Evolutionary conservation across 108 stramenopile species (phyloP), one percentile per base, ranked within the genome.

Genomic region (Stephanodiscus triporus): DNA sequence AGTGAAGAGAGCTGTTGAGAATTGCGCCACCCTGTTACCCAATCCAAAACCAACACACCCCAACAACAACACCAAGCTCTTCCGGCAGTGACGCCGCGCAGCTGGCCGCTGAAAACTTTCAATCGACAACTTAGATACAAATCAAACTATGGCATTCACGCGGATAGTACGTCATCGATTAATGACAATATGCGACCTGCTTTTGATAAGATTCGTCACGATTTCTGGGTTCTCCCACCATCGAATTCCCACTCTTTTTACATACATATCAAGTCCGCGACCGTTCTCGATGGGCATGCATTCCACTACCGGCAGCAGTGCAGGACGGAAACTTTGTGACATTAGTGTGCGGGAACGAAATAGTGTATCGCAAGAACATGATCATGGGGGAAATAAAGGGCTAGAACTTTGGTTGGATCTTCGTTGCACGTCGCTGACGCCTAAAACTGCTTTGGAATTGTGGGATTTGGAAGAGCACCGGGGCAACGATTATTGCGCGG

Each of bases 321-420:
- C 23, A 22, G 54, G 23, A 24, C 54, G 24, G 26, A 55, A 7
- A 4, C 20, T 55, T 55, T 11, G 23, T 24, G 2, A 20, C 23
- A 26, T 55, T 1, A 20, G 20, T 50, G 49, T 50, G 4, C 4
- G 20, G 49, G 54, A 55, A 24, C 10, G 10, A 22, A 24, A 6
- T 55, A 22, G 30, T 23, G 30, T 9, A 17, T 9, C 26, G 5
- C 26, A 23, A 32, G 57, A 13, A 1, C 16, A 58, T 27, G 30
- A 63, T 26, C 0, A 37, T 10, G 29, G 61, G 14, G 23, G 36
- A 51, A n/a, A n/a, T n/a, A n/a, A n/a, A n/a, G 61, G 32, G 17
- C 20, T 72, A 20, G 72, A 72, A 49, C 34, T 72, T 30, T 72
- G 72, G 72, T 63, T 72, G 49, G 72, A 72, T 63, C 60, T 72